Conservation (phyloP, 148 eudicot species). For the Selenicereus undatus region DNA sequence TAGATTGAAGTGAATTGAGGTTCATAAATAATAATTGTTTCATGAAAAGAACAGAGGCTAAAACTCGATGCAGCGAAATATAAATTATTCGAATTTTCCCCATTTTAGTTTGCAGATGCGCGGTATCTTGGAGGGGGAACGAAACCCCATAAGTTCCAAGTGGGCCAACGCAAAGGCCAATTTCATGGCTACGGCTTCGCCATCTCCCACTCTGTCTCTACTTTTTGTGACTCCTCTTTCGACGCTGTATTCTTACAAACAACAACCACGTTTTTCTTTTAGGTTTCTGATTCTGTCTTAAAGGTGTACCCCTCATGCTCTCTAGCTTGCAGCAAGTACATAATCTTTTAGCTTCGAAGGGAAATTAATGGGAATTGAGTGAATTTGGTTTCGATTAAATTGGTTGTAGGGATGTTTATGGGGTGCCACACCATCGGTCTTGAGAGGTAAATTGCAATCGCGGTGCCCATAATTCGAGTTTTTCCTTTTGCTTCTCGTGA, state of each 20-base stretch:
- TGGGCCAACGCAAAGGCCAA: neutral
- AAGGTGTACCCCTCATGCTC: too few relatives aligned
- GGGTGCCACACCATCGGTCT: constrained; percentile 19
- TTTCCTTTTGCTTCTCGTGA: neutral
- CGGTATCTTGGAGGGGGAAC: too few relatives aligned
- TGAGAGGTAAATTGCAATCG: constrained; percentile 9
- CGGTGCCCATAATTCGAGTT: neutral
- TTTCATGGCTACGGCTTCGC: neutral
- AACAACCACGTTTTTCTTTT: neutral
- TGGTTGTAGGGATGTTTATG: neutral
- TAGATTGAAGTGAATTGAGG: too few relatives aligned
- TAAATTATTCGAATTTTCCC: too few relatives aligned
- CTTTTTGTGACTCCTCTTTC: neutral
- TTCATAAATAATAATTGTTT: too few relatives aligned
- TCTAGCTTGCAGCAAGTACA: neutral
- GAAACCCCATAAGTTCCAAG: too few relatives aligned
- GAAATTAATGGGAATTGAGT: neutral
- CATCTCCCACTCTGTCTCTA: too few relatives aligned
- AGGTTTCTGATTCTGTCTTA: neutral
- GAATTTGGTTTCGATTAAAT: neutral
- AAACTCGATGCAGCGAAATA: too few relatives aligned
- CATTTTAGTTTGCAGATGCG: too few relatives aligned
- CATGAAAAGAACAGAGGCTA: too few relatives aligned
- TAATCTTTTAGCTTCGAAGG: neutral
- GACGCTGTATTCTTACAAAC: neutral